A percentile compares a stretch with the other conserved stretches of the same genome.
phyloP scores from a whole-genome alignment of 2,329 filamentous ascomycete genomes.

The Pyricularia grisea region DNA sequence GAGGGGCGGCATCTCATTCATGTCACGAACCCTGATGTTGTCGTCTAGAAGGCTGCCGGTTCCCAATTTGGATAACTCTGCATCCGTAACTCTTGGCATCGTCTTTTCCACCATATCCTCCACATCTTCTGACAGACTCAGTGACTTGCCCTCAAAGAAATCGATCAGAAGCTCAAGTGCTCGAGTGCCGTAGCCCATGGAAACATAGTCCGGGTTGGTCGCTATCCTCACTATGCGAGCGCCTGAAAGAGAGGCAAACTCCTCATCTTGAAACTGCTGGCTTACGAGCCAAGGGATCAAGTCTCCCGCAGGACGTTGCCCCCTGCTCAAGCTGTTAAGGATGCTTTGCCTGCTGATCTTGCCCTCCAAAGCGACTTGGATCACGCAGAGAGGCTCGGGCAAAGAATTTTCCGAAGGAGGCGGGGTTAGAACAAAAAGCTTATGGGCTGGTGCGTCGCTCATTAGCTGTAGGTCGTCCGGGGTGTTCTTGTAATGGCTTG shows the following conservation, averaged over 20 bases:
- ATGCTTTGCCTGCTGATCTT: constrained; percentile 92
- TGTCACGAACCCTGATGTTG: constrained; percentile 82
- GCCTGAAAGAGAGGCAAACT: constrained; percentile 88
- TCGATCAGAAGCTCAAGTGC: constrained; percentile 80
- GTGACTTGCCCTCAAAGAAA: constrained; percentile 92
- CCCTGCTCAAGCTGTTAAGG: constrained; percentile 78
- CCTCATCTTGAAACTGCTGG: constrained; percentile 96
- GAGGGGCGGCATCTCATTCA: constrained; percentile 83
- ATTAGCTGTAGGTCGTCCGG: constrained; percentile 97
- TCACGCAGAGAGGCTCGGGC: constrained; percentile 87
- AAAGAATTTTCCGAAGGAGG: constrained; percentile 72
- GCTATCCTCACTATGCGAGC: constrained; percentile 90
- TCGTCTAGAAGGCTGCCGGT: constrained; percentile 71
- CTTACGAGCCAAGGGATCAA: constrained; percentile 96
- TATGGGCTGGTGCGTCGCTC: constrained; percentile 94
- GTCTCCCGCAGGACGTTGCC: constrained; percentile 82
- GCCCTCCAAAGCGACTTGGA: constrained; percentile 90
- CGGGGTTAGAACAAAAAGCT: constrained; percentile 87
- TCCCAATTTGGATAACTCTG: constrained; percentile 70
- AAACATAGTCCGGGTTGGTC: constrained; percentile 86
- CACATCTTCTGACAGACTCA: constrained; percentile 67
- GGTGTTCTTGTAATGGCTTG: constrained; percentile 96
- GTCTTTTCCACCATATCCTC: constrained; percentile 42
- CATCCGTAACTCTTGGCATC: constrained; percentile 75
- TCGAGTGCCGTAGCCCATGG: constrained; percentile 88